These are phyloP conservation scores for Penicillium sp. DNA, from an alignment of 2,329 filamentous ascomycete species.

Conservation along the genomic window DNA sequence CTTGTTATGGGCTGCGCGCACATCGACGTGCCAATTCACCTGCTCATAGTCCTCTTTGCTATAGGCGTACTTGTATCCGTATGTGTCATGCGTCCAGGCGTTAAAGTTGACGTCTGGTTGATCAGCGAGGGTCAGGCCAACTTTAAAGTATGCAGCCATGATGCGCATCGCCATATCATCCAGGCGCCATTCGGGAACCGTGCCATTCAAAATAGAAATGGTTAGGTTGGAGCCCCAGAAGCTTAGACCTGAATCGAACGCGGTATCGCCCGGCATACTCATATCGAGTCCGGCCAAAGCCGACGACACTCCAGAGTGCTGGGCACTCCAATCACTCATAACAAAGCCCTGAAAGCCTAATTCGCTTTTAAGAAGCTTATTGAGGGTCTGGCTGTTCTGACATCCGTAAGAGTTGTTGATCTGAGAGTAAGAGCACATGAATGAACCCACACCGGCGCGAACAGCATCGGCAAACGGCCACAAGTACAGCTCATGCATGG, in stretches of 20 bases:
- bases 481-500: conserved; percentile 71
- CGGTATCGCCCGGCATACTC: conserved; percentile 21
- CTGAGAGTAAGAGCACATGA: conserved; percentile 50
- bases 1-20: conserved; percentile 67
- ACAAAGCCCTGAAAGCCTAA: conserved; percentile 54
- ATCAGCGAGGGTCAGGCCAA: conserved; percentile 42
- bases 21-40: conserved; percentile 48
- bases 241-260: conserved; percentile 37
- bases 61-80: conserved; percentile 9
- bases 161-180: conserved; percentile 52
- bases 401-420: conserved; percentile 52
- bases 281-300: conserved; percentile 50
- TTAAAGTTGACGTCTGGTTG: conserved; percentile 33
- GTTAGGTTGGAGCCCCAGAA: conserved; percentile 22
- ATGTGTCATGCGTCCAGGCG: conserved; percentile 31
- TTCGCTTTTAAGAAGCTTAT: conserved; percentile 52
- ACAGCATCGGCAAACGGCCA: conserved; percentile 77
- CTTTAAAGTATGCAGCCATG: conserved; percentile 49
- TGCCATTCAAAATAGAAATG: conserved; percentile 39
- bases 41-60: conserved; percentile 9
- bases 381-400: conserved; percentile 33
- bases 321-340: conserved; percentile 48
- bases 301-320: conserved; percentile 48
- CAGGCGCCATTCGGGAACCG: conserved; percentile 42
- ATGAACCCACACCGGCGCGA: conserved; percentile 60